phyloP scores from a whole-genome alignment of 2,329 filamentous ascomycete genomes.

The Stagonosporopsis chrysanthemi region DNA sequence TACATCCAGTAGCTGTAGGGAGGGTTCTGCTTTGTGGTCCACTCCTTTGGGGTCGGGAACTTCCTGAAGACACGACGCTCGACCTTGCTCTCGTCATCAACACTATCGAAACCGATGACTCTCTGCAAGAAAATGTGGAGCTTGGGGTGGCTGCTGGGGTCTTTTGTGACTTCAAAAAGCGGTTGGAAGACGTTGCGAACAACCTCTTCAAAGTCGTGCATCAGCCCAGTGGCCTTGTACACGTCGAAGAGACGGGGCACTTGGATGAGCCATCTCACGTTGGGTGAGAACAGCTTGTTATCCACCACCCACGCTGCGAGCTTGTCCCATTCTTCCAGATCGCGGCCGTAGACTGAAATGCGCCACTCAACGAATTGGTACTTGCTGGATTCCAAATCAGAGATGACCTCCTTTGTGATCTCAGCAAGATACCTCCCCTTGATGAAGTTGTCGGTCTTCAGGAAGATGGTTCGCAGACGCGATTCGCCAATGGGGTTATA shows the following conservation, averaged over 20 bases:
- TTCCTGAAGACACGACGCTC: conserved; percentile 95
- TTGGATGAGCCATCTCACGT: conserved; percentile 96
- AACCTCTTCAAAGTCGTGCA: conserved; percentile 90
- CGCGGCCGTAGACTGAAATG: conserved; percentile 94
- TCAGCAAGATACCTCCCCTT: conserved; percentile 94
- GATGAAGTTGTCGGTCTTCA: conserved; percentile 98
- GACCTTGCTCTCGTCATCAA: conserved; percentile 97
- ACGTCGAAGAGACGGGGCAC: conserved; percentile 94
- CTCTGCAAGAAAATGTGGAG: conserved; percentile 93
- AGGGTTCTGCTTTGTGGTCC: conserved; percentile 93
- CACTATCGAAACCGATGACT: conserved; percentile 96
- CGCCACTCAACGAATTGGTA: conserved; percentile 99
- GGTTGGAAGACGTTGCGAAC: conserved; percentile 92
- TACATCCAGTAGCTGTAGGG: conserved; percentile 99
- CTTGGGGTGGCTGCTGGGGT: conserved; percentile 87
- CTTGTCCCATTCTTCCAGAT: conserved; percentile 95
- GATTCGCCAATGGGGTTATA: conserved; percentile 98
- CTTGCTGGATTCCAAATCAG: conserved; percentile 96
- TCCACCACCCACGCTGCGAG: conserved; percentile 96
- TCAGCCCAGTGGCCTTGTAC: conserved; percentile 86
- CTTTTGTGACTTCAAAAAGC: conserved; percentile 89
- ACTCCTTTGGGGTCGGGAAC: conserved; percentile 87
- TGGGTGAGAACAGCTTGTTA: conserved; percentile 97
- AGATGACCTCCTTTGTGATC: conserved; percentile 97
- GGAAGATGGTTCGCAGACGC: conserved; percentile 92